These are phyloP conservation scores for Hypoxylon sp. DNA, from an alignment of 2,329 filamentous ascomycete genomes.

Conservation along the genomic window DNA sequence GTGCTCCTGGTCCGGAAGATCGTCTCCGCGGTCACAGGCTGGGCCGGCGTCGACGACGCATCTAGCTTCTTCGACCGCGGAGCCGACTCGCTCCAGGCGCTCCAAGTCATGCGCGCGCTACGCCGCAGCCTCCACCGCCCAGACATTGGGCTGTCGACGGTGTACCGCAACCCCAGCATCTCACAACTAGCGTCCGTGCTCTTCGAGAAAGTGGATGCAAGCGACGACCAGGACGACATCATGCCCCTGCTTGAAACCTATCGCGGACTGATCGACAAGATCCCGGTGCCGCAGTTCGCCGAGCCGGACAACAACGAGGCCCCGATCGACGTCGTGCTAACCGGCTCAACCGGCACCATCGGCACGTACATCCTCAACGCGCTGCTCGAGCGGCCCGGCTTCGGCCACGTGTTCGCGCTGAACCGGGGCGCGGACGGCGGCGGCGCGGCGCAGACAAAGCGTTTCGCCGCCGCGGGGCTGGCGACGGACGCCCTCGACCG, in stretches of 20 bases:
- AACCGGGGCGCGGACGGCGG: background rate
- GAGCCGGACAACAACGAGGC: background rate
- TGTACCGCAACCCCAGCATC: constrained; percentile 32
- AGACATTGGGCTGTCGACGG: constrained; percentile 20
- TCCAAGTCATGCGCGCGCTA: constrained; percentile 25
- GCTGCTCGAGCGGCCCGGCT: constrained; percentile 22
- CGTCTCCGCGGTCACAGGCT: too few species aligned
- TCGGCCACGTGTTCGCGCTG: constrained; percentile 28
- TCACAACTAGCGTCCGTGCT: constrained; percentile 25
- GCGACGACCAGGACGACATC: constrained; percentile 20
- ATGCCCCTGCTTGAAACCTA: constrained; percentile 29
- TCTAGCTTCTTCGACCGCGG: constrained; percentile 34
- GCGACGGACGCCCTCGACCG: too few species aligned
- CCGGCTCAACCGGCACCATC: constrained; percentile 40
- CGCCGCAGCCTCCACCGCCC: constrained; percentile 19
- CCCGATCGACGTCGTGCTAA: constrained; percentile 36
- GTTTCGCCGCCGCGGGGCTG: too few species aligned
- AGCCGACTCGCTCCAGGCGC: constrained; percentile 35
- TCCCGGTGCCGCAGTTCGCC: constrained; percentile 10
- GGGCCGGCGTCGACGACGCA: too few species aligned
- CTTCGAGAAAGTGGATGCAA: too few species aligned
- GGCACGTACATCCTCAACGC: constrained; percentile 34
- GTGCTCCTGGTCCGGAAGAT: constrained; percentile 19
- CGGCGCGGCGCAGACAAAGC: too few species aligned
- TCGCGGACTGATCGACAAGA: constrained; percentile 27